These are phyloP conservation scores for Coprinellus micaceus DNA, from an alignment of 768 basidiomycete genomes.

Conservation along the genomic window DNA sequence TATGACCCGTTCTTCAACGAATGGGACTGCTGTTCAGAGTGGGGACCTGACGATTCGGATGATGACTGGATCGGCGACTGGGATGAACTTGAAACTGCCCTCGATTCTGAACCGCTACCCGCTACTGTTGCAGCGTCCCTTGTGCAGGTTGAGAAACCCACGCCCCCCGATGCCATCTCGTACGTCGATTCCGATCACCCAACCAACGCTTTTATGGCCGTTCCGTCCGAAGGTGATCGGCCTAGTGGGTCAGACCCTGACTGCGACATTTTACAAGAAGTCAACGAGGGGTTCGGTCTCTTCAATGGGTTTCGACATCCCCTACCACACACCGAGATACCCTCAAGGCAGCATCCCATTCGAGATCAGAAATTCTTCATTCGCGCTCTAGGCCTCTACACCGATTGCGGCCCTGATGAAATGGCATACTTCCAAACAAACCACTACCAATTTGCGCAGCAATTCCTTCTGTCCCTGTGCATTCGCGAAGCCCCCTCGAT, in stretches of 20 bases:
- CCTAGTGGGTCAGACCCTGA: not conserved
- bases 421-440: not conserved
- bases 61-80: not conserved
- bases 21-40: constrained; percentile 3
- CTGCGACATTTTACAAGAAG: too few relatives aligned
- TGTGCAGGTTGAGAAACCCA: not conserved
- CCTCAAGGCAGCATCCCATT: too few relatives aligned
- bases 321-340: too few relatives aligned
- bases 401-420: too few relatives aligned
- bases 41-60: not conserved
- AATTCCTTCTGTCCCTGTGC: too few relatives aligned
- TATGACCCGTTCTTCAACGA: constrained; percentile 8
- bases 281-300: too few relatives aligned
- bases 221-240: not conserved
- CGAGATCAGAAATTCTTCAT: too few relatives aligned
- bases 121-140: not conserved
- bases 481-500: not conserved
- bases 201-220: not conserved
- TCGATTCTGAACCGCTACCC: not conserved
- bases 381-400: too few relatives aligned
- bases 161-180: not conserved
- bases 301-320: too few relatives aligned
- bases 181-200: not conserved
- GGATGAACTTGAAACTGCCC: too few relatives aligned
- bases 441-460: not conserved